These are phyloP conservation scores for Botrytis cinerea DNA, from an alignment of 2,329 filamentous ascomycete species.

Conservation along the genomic window DNA sequence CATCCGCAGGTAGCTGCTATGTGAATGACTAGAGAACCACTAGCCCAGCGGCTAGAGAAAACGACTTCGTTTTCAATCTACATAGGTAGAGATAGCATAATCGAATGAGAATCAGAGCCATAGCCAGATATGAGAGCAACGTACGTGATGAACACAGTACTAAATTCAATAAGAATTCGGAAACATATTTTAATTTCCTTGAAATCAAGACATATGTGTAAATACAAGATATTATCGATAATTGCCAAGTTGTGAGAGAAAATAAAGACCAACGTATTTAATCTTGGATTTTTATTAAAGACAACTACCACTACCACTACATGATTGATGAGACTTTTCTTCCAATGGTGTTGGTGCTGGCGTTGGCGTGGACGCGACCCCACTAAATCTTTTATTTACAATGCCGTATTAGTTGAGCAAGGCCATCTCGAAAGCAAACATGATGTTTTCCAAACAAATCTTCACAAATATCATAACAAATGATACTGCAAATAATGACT, in stretches of 20 bases:
- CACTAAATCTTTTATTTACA: conserved; percentile 15
- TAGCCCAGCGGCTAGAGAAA: background rate
- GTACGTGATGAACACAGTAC: background rate
- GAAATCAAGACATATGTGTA: background rate
- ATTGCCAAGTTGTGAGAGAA: background rate
- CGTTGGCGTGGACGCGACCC: conserved; percentile 2
- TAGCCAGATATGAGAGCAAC: background rate
- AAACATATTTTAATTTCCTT: background rate
- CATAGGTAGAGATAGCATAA: background rate
- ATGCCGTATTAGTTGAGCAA: background rate
- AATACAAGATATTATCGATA: background rate
- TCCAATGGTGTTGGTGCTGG: background rate
- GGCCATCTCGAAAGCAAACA: background rate
- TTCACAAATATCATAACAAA: background rate
- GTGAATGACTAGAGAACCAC: background rate
- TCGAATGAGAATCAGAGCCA: background rate
- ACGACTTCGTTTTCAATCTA: background rate
- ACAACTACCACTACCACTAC: background rate
- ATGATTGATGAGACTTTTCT: background rate
- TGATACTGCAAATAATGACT: background rate
- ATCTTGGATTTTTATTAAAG: background rate
- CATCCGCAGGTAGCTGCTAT: background rate
- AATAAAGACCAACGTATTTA: background rate
- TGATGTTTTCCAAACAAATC: background rate
- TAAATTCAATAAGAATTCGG: background rate